Evolutionary conservation across 192 early-diverging fungal species (phyloP), one percentile per base, ranked within the genome.

Genomic region (Coemansia sp.): DNA sequence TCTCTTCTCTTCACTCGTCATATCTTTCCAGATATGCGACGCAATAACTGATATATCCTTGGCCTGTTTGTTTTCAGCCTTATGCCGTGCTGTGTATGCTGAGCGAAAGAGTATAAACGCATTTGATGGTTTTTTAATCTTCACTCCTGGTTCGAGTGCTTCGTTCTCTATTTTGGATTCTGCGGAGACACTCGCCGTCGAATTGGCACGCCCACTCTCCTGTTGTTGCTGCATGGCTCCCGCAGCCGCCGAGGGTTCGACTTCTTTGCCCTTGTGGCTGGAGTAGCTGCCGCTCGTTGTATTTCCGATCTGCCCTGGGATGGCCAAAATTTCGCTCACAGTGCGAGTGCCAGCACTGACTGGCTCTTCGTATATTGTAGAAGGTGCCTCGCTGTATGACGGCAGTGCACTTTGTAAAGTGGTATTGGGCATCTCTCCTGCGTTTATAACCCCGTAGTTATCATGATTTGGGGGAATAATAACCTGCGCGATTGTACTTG

Each of bases 11-110:
- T 76, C 73, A 2, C 64, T 70, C 5, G 84, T 60, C 84, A 92
- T 84, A 10, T 75, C 77, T 23, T 78, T 71, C 90, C 90, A 92
- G 58, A 78, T 71, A 55, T 78, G 32, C 5, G 52, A 60, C 14
- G 67, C 67, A 18, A 49, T 19, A 19, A 32, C 60, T 8, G 67
- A 69, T n/a, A 69, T 63, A 34, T 38, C 58, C 47, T 69, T 69
- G 41, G 67, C 67, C 44, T 62, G 55, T 25, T 22, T 41, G n/a
- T 44, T 44, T 44, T 44, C 38, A 44, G 38, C 38, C 38, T 44
- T 44, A 44, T 44, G 38, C 38, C 12, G 38, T 14, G 38, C 38
- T 44, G 38, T 44, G 38, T 44, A 69, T 49, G 56, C 49, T 54
- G 60, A 54, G 26, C 67, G 60, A 52, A 69, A 69, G 25, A 58